Evolutionary conservation across 176 grass and related monocot genomes (phyloP), one percentile per base, ranked within the genome.

Genomic region (Oryza glumipatula): DNA sequence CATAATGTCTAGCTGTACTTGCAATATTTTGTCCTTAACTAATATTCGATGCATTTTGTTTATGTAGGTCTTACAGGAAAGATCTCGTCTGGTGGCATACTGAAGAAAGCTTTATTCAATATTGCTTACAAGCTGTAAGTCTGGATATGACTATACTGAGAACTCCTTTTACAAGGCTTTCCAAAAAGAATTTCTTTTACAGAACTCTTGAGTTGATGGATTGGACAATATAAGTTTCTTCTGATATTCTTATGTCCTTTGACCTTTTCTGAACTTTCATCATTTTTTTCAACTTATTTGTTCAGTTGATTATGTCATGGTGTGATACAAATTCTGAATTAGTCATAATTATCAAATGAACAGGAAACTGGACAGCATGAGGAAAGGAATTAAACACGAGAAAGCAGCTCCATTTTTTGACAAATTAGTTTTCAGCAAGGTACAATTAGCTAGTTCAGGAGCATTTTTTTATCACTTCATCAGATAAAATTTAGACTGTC

Each of bases 371-470:
- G 78, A 79, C 36, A 67, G 39, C 60, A 95, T 98, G 91, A 92
- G 19, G 46, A 92, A 82, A 82, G 96, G 96, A 75, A 76, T 80
- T 85, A 91, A 88, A 71, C 96, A 98, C 64, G 93, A 95, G 23
- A 92, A 90, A 78, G 93, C 96, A 21, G 86, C 96, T 85, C 89
- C 87, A 68, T 79, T 95, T 51, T 94, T 90, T 83, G 93, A 98
- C 68, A 98, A 92, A 89, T 74, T 98, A 82, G 89, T 98, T 72
- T 98, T 98, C 86, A 95, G 74, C 80, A 94, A 98, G 96, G 96
- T 98, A 77, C 64, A 54, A 30, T 4, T 72, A 43, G 43, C 70
- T 60, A 11, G 21, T 68, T 48, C 33, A 24, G 32, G 41, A 76
- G 54, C 38, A 74, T 39, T 47, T 2, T 73, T 85, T 65, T 47